Evolutionary conservation across 805 yeast genomes (phyloP).

Genomic region (Diddensiella caesifluorescens): DNA sequence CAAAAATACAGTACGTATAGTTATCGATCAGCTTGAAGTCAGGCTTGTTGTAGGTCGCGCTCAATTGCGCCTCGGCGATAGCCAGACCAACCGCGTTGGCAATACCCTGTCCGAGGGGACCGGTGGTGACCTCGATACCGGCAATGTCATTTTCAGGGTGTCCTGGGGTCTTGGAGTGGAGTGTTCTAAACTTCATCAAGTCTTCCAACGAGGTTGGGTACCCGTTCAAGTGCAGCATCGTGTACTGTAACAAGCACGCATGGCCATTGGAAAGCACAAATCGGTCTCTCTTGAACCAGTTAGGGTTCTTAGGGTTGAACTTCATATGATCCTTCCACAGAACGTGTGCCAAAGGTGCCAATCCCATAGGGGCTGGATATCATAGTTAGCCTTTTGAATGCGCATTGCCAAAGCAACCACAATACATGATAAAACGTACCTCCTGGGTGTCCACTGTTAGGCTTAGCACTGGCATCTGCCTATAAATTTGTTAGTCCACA

Average conservation of each 20-base stretch:
- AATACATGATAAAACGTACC: not conserved
- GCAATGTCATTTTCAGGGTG: conserved; percentile 92
- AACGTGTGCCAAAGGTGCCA: conserved; percentile 93
- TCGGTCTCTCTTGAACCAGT: conserved; percentile 93
- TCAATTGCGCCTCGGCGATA: conserved; percentile 85
- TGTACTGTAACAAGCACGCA: conserved; percentile 85
- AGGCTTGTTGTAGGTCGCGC: conserved; percentile 92
- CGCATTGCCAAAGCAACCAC: not conserved
- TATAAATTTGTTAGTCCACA: conserved; percentile 14
- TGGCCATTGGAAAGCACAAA: conserved; percentile 95
- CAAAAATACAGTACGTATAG: conserved; percentile 74
- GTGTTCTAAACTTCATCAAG: conserved; percentile 83
- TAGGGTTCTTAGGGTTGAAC: conserved; percentile 86
- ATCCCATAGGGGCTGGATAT: conserved; percentile 81
- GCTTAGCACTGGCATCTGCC: conserved; percentile 79
- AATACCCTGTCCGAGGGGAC: conserved; percentile 98
- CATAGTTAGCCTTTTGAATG: not conserved
- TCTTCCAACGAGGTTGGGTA: conserved; percentile 77
- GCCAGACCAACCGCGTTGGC: conserved; percentile 96
- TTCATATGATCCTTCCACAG: conserved; percentile 69
- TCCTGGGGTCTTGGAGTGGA: conserved; percentile 90
- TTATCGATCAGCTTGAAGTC: conserved; percentile 65
- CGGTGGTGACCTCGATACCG: conserved; percentile 96
- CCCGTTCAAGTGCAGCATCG: conserved; percentile 80
- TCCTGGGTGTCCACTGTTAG: conserved; percentile 98